A percentile compares a stretch with the other conserved stretches of the same genome.
Evolutionary conservation across 2,329 filamentous ascomycete species (phyloP).

Genomic region (Hypoxylon sp.): DNA sequence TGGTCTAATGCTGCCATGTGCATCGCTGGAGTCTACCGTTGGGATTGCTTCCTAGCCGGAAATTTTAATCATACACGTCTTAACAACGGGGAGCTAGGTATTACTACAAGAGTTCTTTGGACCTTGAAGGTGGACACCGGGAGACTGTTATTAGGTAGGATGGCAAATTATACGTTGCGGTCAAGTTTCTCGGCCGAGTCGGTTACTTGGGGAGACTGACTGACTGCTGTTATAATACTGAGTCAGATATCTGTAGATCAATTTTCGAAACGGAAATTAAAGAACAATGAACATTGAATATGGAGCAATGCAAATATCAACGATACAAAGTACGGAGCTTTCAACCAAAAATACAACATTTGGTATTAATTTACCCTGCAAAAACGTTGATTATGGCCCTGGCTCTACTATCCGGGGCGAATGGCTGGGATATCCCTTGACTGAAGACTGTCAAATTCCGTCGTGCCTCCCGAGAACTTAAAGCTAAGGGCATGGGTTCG

Average conservation of each 20-base stretch:
- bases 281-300: slow-evolving; percentile 5
- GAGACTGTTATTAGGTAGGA: background rate
- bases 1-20: background rate
- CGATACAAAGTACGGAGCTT: background rate
- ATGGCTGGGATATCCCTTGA: slow-evolving; percentile 23
- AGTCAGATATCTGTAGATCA: slow-evolving; percentile 1
- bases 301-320: background rate
- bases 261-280: slow-evolving; percentile 15
- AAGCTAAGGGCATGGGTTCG: slow-evolving; percentile 10
- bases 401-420: slow-evolving; percentile 19
- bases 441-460: slow-evolving; percentile 22
- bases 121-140: background rate
- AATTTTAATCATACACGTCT: background rate
- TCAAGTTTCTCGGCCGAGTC: slow-evolving; percentile 20
- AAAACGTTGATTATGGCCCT: slow-evolving; percentile 4
- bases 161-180: background rate
- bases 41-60: background rate
- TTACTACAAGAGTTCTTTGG: background rate
- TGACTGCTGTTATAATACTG: slow-evolving; percentile 7
- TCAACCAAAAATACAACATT: background rate
- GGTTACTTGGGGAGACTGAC: background rate
- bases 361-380: slow-evolving; percentile 22
- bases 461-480: slow-evolving; percentile 14
- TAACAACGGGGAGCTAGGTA: background rate
- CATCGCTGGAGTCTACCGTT: background rate